Percentiles rank a stretch among this genome's conserved stretches.
These are phyloP conservation scores for Dalbergia cochinchinensis DNA, from an alignment of 306 rosid species.

Conservation along the genomic window DNA sequence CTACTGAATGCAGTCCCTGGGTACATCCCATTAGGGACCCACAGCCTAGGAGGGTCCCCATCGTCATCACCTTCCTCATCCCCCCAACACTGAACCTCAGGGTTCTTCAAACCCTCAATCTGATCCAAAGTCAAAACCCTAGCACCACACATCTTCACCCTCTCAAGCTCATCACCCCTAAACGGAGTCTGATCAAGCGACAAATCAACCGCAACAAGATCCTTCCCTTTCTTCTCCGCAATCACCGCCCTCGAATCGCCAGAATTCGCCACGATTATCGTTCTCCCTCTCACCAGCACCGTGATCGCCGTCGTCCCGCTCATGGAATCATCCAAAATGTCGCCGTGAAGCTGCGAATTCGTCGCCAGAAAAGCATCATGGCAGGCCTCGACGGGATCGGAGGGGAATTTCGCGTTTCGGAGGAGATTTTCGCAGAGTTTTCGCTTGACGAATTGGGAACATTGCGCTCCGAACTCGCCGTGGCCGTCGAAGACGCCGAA, in stretches of 20 bases:
- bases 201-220: slow-evolving; percentile 88
- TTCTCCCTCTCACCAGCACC: slow-evolving; percentile 81
- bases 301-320: slow-evolving; percentile 97
- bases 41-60: slow-evolving; percentile 96
- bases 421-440: slow-evolving; percentile 93
- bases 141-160: slow-evolving; percentile 95
- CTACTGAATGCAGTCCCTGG: slow-evolving; percentile 98
- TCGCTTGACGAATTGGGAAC: slow-evolving; percentile 86
- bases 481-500: slow-evolving; percentile 98
- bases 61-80: slow-evolving; percentile 95
- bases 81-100: slow-evolving; percentile 95
- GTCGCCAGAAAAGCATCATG: slow-evolving; percentile 74
- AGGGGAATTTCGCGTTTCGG: slow-evolving; percentile 61
- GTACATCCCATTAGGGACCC: slow-evolving; percentile 98
- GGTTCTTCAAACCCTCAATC: slow-evolving; percentile 96
- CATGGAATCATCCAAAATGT: slow-evolving; percentile 86
- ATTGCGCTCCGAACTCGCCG: slow-evolving; percentile 89
- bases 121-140: slow-evolving; percentile 97
- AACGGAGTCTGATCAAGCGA: slow-evolving; percentile 95
- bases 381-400: slow-evolving; percentile 88
- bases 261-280: slow-evolving; percentile 83
- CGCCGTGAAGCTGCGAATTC: slow-evolving; percentile 78
- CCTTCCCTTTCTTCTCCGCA: slow-evolving; percentile 81
- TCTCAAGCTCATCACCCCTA: slow-evolving; percentile 77
- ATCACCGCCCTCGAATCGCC: slow-evolving; percentile 98